Conservation (phyloP, 208 protist species). For the Entamoeba dispar region DNA sequence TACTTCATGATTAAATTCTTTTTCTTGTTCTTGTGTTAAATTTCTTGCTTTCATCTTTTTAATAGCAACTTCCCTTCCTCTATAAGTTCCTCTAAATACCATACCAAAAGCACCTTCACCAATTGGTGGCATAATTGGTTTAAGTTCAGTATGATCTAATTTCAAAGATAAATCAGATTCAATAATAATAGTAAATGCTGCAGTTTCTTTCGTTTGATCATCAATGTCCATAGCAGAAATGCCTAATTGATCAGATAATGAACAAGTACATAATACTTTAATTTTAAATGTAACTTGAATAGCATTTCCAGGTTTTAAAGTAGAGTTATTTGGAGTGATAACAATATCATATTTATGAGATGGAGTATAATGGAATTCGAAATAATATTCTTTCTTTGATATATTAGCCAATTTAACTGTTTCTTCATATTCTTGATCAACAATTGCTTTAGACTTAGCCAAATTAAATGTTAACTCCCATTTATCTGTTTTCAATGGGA, state of each 20-base stretch:
- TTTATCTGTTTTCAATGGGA: background rate
- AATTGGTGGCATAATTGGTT: background rate
- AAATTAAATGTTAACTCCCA: background rate
- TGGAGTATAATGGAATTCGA: background rate
- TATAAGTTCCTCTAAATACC: background rate
- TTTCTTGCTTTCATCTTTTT: background rate
- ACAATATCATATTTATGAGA: background rate
- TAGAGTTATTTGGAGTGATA: background rate
- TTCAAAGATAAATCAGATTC: background rate
- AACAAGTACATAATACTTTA: background rate
- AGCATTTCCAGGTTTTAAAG: background rate
- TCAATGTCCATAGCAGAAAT: background rate
- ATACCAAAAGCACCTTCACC: background rate
- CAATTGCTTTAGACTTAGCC: background rate
- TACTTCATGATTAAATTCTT: background rate
- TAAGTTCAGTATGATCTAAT: background rate
- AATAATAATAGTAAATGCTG: background rate
- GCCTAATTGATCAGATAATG: background rate
- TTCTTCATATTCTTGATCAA: background rate
- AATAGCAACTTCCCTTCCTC: background rate
- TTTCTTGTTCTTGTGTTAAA: background rate
- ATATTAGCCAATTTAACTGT: background rate
- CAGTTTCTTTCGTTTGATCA: background rate
- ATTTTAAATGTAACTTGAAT: background rate
- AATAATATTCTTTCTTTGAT: background rate